A percentile compares a stretch with the other conserved stretches of the same genome.
Conservation (phyloP, 2,329 filamentous ascomycete genomes). For the Paraconiothyrium sp. region DNA sequence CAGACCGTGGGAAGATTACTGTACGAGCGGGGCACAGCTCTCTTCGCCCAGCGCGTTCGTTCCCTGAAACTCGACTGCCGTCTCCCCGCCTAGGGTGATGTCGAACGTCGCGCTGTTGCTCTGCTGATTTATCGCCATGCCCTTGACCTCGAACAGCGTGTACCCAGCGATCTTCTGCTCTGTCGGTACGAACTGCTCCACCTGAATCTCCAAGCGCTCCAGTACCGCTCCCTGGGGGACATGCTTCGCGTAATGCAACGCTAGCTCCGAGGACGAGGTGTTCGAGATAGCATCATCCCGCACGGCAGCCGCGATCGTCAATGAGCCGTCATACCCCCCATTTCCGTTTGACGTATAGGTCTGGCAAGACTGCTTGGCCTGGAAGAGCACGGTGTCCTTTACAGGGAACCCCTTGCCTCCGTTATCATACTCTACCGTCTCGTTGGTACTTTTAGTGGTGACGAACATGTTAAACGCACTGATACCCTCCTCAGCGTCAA, state of each 20-base stretch:
- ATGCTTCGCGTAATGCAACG: constrained; percentile 14
- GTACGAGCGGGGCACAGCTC: background rate
- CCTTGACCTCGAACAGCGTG: constrained; percentile 9
- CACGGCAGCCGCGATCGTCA: constrained; percentile 13
- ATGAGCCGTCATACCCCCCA: constrained; percentile 3
- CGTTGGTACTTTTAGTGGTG: constrained; percentile 4
- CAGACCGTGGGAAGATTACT: background rate
- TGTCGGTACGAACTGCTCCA: constrained; percentile 3
- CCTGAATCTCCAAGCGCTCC: constrained; percentile 9
- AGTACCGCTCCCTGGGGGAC: constrained; percentile 9
- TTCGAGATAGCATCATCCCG: background rate
- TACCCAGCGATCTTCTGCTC: constrained; percentile 12
- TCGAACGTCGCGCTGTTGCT: constrained; percentile 10
- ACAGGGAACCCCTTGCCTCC: constrained; percentile 13
- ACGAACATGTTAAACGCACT: constrained; percentile 11
- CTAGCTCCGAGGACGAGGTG: background rate
- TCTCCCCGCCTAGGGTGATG: constrained; percentile 2
- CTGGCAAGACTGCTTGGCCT: constrained; percentile 12
- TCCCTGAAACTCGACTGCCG: constrained; percentile 4
- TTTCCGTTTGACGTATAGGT: background rate
- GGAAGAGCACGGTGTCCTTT: constrained; percentile 12
- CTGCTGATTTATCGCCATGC: constrained; percentile 3
- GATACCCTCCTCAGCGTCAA: constrained; percentile 2
- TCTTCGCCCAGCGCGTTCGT: background rate
- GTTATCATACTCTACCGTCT: constrained; percentile 7